Percentiles rank a stretch among this genome's conserved stretches.
Evolutionary conservation across 2,329 filamentous ascomycete genomes (phyloP).

Genomic region (Leptodontidium sp.): DNA sequence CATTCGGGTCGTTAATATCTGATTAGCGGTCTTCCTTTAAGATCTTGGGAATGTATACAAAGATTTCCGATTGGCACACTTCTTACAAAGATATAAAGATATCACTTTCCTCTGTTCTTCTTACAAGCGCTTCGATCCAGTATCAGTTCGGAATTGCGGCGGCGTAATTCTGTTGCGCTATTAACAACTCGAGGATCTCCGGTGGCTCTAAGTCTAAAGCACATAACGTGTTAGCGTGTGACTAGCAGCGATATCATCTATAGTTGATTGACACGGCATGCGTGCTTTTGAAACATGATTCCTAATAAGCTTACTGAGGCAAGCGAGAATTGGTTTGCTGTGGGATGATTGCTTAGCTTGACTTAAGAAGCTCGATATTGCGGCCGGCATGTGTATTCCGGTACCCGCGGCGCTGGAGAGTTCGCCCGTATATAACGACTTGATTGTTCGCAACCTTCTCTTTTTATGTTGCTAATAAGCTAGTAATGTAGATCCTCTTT

Average conservation of each 20-base stretch:
- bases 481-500: background rate
- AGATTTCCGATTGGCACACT: constrained; percentile 10
- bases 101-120: background rate
- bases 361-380: background rate
- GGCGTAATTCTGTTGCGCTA: constrained; percentile 11
- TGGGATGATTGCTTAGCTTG: background rate
- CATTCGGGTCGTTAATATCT: constrained; percentile 19
- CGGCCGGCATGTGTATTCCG: constrained; percentile 8
- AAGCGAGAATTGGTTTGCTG: background rate
- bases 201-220: background rate
- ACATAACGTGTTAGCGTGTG: constrained; percentile 13
- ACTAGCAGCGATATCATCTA: constrained; percentile 11
- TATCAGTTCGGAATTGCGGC: background rate
- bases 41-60: constrained; percentile 1
- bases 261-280: constrained; percentile 12
- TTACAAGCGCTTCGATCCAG: background rate
- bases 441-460: background rate
- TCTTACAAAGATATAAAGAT: background rate
- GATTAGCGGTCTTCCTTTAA: constrained; percentile 11
- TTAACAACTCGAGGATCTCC: constrained; percentile 11
- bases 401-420: constrained; percentile 1
- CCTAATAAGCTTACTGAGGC: background rate
- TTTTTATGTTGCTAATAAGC: constrained; percentile 1
- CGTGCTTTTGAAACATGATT: constrained; percentile 14
- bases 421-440: background rate